Evolutionary conservation across 306 rosid species (phyloP).

Genomic region (Malus asiatica): DNA sequence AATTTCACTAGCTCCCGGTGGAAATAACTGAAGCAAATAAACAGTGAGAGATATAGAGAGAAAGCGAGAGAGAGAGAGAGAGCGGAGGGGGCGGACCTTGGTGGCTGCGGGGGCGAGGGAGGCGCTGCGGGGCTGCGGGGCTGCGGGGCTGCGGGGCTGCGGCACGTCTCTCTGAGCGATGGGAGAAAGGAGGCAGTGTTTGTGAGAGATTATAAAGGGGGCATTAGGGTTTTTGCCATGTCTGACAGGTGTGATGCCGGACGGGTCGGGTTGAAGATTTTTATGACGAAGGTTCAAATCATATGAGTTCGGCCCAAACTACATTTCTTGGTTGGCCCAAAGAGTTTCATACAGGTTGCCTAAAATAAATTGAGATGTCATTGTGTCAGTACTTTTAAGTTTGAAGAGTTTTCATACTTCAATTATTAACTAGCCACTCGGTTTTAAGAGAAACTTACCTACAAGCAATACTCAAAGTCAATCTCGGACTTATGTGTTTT

Average conservation of each 20-base stretch:
- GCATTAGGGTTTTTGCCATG: conserved; percentile 15
- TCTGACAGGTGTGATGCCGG: not conserved
- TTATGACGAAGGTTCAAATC: not conserved
- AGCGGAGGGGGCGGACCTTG: not conserved
- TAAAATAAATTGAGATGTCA: no score
- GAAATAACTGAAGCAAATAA: not conserved
- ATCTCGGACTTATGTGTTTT: no score
- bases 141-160: not conserved
- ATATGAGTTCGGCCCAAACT: not conserved
- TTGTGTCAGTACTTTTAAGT: no score
- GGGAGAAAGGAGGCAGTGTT: not conserved
- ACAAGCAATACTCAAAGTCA: no score
- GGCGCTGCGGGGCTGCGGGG: not conserved
- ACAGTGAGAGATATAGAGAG: not conserved
- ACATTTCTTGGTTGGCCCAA: no score
- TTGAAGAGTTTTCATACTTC: no score
- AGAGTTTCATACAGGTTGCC: no score
- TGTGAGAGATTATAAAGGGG: not conserved
- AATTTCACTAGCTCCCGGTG: not conserved
- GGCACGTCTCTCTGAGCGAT: conserved; percentile 1
- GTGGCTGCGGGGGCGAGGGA: not conserved
- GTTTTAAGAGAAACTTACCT: no score
- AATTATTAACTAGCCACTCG: no score
- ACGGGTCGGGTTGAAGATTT: not conserved
- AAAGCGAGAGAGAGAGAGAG: not conserved